Conservation (phyloP, 345 rosid species). For the Cochlearia excelsa region DNA sequence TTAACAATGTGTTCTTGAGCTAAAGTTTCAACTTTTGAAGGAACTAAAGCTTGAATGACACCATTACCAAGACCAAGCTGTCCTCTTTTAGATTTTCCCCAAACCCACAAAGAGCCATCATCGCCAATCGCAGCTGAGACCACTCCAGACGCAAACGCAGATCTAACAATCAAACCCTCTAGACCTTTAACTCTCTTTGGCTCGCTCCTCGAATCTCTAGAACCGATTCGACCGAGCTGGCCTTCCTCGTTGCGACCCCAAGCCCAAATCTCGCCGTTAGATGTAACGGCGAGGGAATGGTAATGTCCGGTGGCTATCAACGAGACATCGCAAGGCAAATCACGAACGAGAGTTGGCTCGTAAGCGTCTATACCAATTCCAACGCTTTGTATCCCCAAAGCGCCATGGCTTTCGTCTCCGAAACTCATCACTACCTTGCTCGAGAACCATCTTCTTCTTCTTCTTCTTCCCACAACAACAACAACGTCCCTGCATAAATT, state of each 20-base stretch:
- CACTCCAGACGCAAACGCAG: constrained; percentile 85
- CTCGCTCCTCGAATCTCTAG: constrained; percentile 51
- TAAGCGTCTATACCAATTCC: constrained; percentile 67
- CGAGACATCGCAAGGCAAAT: constrained; percentile 57
- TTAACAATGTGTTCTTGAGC: constrained; percentile 59
- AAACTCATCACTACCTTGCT: constrained; percentile 64
- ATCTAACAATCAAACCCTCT: constrained; percentile 48
- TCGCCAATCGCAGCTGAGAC: constrained; percentile 69
- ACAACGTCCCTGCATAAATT: no score
- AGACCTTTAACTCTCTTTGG: constrained; percentile 70
- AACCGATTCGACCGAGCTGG: constrained; percentile 66
- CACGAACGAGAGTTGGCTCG: constrained; percentile 55
- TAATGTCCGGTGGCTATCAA: constrained; percentile 69
- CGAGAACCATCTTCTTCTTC: constrained; percentile 27
- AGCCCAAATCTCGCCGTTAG: constrained; percentile 67
- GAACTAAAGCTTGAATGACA: constrained; percentile 48
- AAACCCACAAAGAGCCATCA: constrained; percentile 91
- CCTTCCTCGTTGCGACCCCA: constrained; percentile 90
- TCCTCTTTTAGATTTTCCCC: constrained; percentile 96
- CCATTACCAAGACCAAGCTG: constrained; percentile 90
- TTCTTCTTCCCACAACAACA: no score
- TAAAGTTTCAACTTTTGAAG: constrained; percentile 63
- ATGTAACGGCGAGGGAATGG: constrained; percentile 88
- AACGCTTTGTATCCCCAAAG: constrained; percentile 57
- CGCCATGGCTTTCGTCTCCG: constrained; percentile 83